These are phyloP conservation scores for Schizothecium vesticola DNA, from an alignment of 495 filamentous ascomycete genomes.

Conservation along the genomic window DNA sequence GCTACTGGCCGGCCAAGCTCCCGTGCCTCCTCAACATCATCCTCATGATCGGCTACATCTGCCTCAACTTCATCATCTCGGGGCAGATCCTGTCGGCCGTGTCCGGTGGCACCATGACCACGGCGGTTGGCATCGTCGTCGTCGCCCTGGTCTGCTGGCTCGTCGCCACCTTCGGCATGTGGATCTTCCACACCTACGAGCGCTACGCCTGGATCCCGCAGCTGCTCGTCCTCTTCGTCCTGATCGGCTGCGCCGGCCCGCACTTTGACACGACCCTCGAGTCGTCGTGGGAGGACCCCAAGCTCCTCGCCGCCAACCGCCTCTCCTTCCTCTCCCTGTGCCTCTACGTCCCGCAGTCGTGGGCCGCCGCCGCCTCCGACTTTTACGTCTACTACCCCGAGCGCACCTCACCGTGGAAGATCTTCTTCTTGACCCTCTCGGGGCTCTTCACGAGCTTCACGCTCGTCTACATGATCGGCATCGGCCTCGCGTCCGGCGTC, in stretches of 20 bases:
- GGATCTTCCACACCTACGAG: conserved; percentile 45
- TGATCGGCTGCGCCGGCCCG: conserved; percentile 61
- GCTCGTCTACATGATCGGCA: conserved; percentile 59
- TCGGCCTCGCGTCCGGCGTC: conserved; percentile 62
- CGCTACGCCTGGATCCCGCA: conserved; percentile 68
- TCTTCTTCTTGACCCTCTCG: conserved; percentile 33
- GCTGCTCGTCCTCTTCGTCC: conserved; percentile 57
- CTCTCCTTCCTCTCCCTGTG: conserved; percentile 25
- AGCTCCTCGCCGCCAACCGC: conserved; percentile 22
- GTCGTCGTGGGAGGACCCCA: conserved; percentile 10
- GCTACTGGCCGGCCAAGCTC: conserved; percentile 74
- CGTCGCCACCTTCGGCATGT: conserved; percentile 69
- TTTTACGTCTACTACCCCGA: conserved; percentile 62
- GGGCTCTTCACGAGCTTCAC: conserved; percentile 22
- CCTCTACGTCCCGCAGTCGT: conserved; percentile 28
- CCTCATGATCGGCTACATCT: conserved; percentile 63
- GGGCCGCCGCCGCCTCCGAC: conserved; percentile 54
- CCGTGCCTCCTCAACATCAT: conserved; percentile 67
- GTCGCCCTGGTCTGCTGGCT: conserved; percentile 61
- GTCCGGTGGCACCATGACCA: conserved; percentile 55
- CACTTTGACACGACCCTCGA: conserved; percentile 54
- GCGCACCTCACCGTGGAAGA: conserved; percentile 46
- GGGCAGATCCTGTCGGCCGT: conserved; percentile 76
- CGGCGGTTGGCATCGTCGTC: conserved; percentile 69
- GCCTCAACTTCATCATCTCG: conserved; percentile 66